Evolutionary conservation across 2,329 filamentous ascomycete species (phyloP).

Genomic region (Penicillium capsulatum): DNA sequence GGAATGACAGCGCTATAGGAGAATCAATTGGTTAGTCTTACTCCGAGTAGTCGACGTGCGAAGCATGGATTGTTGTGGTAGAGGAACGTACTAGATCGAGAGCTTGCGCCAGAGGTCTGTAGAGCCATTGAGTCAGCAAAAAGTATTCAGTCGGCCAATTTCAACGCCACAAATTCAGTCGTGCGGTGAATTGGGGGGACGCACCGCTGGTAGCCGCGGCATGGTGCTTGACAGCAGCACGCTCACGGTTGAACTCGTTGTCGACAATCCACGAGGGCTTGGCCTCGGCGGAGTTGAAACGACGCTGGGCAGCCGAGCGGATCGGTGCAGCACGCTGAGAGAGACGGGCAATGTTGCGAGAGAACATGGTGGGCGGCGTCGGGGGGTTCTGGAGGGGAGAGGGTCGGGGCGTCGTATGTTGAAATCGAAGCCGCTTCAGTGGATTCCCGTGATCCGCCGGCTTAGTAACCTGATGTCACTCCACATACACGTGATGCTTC

Average conservation of each 20-base stretch:
- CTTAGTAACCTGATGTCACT: constrained; percentile 25
- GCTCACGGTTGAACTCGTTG: constrained; percentile 92
- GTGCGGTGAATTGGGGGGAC: constrained; percentile 35
- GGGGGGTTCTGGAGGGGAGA: constrained; percentile 22
- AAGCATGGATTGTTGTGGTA: background rate
- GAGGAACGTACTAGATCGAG: constrained; percentile 76
- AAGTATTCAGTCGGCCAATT: background rate
- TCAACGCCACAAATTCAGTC: background rate
- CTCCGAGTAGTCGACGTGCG: no score
- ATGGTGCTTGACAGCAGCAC: constrained; percentile 84
- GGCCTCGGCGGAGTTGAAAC: constrained; percentile 61
- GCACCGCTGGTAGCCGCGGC: constrained; percentile 77
- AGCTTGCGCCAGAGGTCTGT: constrained; percentile 93
- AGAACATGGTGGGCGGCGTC: constrained; percentile 52
- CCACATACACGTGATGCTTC: background rate
- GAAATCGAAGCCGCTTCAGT: constrained; percentile 24
- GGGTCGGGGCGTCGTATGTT: constrained; percentile 20
- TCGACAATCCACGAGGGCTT: constrained; percentile 62
- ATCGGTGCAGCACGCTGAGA: constrained; percentile 58
- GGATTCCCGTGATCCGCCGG: constrained; percentile 27
- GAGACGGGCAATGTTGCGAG: constrained; percentile 58
- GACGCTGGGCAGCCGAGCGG: constrained; percentile 62
- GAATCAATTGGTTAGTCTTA: constrained; percentile 1
- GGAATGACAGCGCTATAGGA: constrained; percentile 67
- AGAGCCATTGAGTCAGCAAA: constrained; percentile 26